Conservation (phyloP, 139 green algal species). For the Parachlorella kessleri region DNA sequence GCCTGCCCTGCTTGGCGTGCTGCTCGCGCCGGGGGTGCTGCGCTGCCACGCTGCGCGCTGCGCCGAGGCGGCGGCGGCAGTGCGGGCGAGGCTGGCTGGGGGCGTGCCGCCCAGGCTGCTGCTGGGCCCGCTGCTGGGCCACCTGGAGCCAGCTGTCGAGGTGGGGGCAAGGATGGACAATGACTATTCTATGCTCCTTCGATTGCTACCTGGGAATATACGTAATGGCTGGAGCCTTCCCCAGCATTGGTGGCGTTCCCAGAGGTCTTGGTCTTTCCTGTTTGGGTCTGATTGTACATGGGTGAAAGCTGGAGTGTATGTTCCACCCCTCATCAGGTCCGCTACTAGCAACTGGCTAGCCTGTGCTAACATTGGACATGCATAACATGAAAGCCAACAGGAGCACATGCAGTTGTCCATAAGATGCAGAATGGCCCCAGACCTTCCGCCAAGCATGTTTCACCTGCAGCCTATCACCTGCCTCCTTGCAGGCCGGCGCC, state of each 20-base stretch:
- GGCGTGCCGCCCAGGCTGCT: slow-evolving; percentile 70
- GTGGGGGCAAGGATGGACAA: no score
- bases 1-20: slow-evolving; percentile 53
- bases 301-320: background rate
- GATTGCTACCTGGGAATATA: background rate
- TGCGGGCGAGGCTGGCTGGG: slow-evolving; percentile 42
- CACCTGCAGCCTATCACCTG: no score
- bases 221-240: background rate
- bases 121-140: slow-evolving; percentile 60
- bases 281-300: background rate
- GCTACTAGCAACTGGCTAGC: no score
- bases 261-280: background rate
- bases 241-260: background rate
- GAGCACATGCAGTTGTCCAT: no score
- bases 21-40: slow-evolving; percentile 53
- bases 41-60: slow-evolving; percentile 6
- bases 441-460: no score
- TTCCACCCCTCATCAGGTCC: background rate
- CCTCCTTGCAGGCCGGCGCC: slow-evolving; percentile 17
- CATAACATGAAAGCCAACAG: no score
- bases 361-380: no score
- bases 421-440: no score
- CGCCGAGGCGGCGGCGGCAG: slow-evolving; percentile 20
- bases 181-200: no score
- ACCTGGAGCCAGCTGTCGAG: slow-evolving; percentile 45